Evolutionary conservation across 306 rosid species (phyloP), one percentile per base, ranked within the genome.

Genomic region (Cucurbita moschata): DNA sequence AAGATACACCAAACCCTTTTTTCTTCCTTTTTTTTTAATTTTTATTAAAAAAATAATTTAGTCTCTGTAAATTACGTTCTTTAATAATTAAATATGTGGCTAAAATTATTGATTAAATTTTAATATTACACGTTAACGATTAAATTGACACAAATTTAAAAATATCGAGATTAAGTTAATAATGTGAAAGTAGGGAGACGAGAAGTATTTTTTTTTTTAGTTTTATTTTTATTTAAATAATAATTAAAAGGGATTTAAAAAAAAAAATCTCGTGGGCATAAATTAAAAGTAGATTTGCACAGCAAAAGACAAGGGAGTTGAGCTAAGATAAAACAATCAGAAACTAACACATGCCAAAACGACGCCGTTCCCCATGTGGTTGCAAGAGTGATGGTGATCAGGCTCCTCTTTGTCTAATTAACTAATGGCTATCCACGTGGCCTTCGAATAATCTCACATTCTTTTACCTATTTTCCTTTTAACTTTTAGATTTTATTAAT

Each of bases 381-480:
- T 67, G 56, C 18, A 39, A 7, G 4, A 12, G 0, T 3, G 35
- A 12, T 12, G 21, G 0, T 3, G 35, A 12, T 12, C 65, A 30
- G 10, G 0, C 49, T 64, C 5, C 35, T 5, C 9, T 63, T 9
- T 40, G 2, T 68, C 12, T 66, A 67, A 46, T 23, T 68, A 44
- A 40, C 4, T 63, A 40, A 47, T 47, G 39, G 57, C 57, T 68
- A 49, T 69, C 58, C 73, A 69, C 58, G 23, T 13, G 43, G 8
- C 58, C 26, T 69, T 49, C 44, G 73, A 69, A 49, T 69, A 69
- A 69, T 69, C 57, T 69, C 73, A 69, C 58, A 69, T 69, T 69
- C 58, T 51, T 50, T 50, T 44, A 21, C 56, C 8, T 10, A 3
- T 39, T 35, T 64, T 18, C 52, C 5, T 64, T 64, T 64, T 0